Base-by-base conservation (phyloP, 345 rosid genomes). In the Linum usitatissimum region DNA sequence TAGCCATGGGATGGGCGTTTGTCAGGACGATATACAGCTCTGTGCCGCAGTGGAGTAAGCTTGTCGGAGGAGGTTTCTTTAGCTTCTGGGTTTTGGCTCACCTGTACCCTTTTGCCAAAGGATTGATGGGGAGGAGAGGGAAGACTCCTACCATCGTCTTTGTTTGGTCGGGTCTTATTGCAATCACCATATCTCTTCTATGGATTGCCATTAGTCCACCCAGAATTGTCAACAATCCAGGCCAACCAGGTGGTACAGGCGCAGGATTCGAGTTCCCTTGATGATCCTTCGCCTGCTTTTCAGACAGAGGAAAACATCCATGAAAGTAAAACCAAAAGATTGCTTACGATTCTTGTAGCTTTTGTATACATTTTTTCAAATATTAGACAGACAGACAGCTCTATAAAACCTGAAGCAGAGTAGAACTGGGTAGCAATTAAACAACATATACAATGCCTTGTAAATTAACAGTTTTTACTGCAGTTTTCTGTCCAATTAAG, bases 81-180 rank as follows among this genome's bases (percentile, higher is more conserved):
- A 58, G 61, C 61, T 58, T 28, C 39, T 58, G 61, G 61, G 61
- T 58, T 0, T 69, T 93, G 81, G 90, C 88, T 7, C 97, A 87
- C 78, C 67, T 93, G 65, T 90, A 90, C 67, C 99, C 61, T 10
- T 58, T 58, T n/a, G 61, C 61, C n/a, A 58, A 58, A 30, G 61
- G 61, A 6, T 30, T 58, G 18, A 58, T 58, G 61, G 61, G 61
- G 31, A 58, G 61, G 38, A 28, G 61, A 30, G 39, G 61, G 61
- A 58, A 30, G 61, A 58, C 61, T 1, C 61, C 61, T 10, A 58
- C 61, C 39, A 58, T 58, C 39, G 61, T 58, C 38, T 84, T 81
- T 39, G 97, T 93, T 31, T 90, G 99, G 99, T 78, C 97, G 0
- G 99, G 96, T 53, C 18, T 58, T 17, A 58, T 58, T 13, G 61